Conservation (phyloP, 2,329 filamentous ascomycete genomes). For the Fusarium torreyae region DNA sequence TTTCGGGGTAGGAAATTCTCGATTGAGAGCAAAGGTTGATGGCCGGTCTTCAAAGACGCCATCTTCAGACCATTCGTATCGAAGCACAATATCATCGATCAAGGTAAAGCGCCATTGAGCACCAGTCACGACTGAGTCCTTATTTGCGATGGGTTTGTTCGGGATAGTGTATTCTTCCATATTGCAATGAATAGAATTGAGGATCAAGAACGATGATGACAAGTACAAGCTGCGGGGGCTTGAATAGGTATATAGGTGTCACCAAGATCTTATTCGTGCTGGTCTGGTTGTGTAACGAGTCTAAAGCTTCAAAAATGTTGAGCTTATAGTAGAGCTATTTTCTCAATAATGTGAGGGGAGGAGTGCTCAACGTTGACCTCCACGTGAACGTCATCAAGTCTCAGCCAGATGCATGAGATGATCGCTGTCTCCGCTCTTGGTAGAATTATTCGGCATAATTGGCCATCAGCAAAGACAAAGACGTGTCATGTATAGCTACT, state of each 20-base stretch:
- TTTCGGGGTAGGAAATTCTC: constrained; percentile 59
- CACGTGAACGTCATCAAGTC: constrained; percentile 29
- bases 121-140: constrained; percentile 38
- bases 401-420: constrained; percentile 19
- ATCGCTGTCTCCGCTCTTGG: constrained; percentile 33
- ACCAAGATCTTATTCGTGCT: too few relatives aligned
- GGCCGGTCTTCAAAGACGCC: constrained; percentile 73
- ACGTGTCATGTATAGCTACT: neutral
- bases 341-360: constrained; percentile 23
- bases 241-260: neutral
- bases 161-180: constrained; percentile 44
- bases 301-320: neutral
- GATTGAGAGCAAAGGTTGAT: constrained; percentile 73
- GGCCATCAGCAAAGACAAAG: constrained; percentile 19
- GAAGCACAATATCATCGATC: constrained; percentile 68
- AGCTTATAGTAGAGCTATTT: constrained; percentile 9
- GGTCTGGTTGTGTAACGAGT: too few relatives aligned
- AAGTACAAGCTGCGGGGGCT: constrained; percentile 11
- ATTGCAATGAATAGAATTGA: neutral
- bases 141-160: constrained; percentile 38
- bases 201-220: neutral
- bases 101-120: constrained; percentile 71
- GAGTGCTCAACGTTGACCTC: constrained; percentile 3
- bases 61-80: constrained; percentile 75
- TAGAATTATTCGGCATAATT: constrained; percentile 36